phyloP scores from a whole-genome alignment of 345 rosid species.

The Pistacia atlantica region DNA sequence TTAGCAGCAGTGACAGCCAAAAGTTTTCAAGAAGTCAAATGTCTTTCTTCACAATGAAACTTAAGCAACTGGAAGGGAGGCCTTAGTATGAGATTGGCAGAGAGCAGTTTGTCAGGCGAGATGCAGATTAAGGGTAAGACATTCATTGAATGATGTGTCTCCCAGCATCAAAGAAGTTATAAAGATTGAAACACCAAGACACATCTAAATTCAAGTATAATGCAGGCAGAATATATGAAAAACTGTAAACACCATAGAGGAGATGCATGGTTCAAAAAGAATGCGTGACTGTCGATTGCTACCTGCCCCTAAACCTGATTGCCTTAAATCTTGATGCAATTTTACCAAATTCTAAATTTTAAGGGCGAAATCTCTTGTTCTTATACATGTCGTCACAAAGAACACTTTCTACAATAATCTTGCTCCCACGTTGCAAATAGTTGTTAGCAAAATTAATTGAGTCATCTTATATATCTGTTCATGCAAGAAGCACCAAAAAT shows the following conservation, averaged over 20 bases:
- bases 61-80: neutral
- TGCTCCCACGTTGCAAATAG: neutral
- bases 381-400: neutral
- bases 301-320: no score
- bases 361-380: neutral
- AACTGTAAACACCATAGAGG: neutral
- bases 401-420: neutral
- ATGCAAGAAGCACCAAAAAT: constrained; percentile 6
- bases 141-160: neutral
- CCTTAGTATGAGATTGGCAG: neutral
- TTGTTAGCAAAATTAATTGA: neutral
- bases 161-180: neutral
- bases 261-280: neutral
- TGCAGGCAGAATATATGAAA: neutral
- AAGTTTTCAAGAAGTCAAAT: neutral
- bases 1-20: neutral
- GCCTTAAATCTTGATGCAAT: neutral
- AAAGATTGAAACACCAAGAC: neutral
- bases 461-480: neutral
- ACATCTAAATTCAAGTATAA: neutral
- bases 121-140: neutral
- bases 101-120: neutral
- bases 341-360: neutral
- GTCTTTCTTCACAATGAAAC: neutral
- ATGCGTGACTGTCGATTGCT: no score